Evolutionary conservation across 768 basidiomycete species (phyloP).

Genomic region (Jaapia argillacea): DNA sequence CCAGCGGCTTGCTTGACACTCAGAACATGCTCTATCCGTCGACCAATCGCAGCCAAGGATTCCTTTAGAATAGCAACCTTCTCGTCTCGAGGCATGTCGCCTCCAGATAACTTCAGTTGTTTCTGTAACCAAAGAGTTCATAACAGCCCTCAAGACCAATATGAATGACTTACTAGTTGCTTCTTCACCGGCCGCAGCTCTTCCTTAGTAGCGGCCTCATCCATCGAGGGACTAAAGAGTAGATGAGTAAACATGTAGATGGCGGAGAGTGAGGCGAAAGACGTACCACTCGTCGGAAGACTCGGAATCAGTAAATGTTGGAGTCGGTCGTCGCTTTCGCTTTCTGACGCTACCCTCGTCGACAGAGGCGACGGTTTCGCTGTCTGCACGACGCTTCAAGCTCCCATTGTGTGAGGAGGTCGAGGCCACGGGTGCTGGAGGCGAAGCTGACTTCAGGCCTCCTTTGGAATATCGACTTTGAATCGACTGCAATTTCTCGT

Average conservation of each 20-base stretch:
- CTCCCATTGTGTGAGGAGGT: constrained; percentile 55
- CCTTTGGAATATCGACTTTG: constrained; percentile 70
- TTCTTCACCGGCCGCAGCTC: constrained; percentile 94
- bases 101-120: constrained; percentile 89
- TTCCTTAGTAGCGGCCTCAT: constrained; percentile 87
- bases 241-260: background rate
- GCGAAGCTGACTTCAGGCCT: constrained; percentile 67
- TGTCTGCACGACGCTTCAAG: constrained; percentile 73
- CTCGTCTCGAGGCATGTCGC: constrained; percentile 89
- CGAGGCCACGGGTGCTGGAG: constrained; percentile 63
- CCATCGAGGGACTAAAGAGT: constrained; percentile 78
- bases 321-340: constrained; percentile 89
- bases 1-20: constrained; percentile 67
- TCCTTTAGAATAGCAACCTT: constrained; percentile 96
- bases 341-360: constrained; percentile 63
- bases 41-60: constrained; percentile 87
- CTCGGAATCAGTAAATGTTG: constrained; percentile 92
- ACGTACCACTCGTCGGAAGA: constrained; percentile 87
- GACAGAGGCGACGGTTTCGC: constrained; percentile 74
- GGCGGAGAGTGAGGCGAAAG: background rate
- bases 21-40: constrained; percentile 80
- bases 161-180: constrained; percentile 56
- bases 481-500: constrained; percentile 85
- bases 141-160: constrained; percentile 1
- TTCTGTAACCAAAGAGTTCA: constrained; percentile 42